Evolutionary conservation across 1,284 basidiomycete genomes (phyloP).

Genomic region (Crucibulum parvulum): DNA sequence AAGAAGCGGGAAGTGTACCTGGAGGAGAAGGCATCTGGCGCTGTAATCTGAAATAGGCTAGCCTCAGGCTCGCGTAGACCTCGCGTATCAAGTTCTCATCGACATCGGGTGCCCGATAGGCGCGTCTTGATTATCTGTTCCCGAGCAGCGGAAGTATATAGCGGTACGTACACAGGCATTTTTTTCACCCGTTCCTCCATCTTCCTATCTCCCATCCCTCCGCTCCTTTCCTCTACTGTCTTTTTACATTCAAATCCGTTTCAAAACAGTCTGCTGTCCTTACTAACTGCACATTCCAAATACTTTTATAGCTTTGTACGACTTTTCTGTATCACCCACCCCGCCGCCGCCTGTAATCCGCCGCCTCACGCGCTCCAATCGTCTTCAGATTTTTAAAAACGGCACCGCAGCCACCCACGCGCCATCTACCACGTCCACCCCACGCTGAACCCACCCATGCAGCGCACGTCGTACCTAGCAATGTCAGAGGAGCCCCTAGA

Average conservation of each 20-base stretch:
- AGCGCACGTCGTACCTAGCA: slow-evolving; percentile 34
- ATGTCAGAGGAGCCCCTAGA: slow-evolving; percentile 44
- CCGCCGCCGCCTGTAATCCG: too few relatives aligned
- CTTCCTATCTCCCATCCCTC: slow-evolving; percentile 1
- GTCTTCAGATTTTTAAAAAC: background rate
- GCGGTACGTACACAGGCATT: background rate
- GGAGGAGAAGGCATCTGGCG: too few relatives aligned
- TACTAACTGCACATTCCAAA: slow-evolving; percentile 7
- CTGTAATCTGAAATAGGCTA: too few relatives aligned
- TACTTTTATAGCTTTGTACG: slow-evolving; percentile 14
- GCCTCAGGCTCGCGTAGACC: too few relatives aligned
- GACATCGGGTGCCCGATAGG: background rate
- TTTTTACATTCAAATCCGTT: background rate
- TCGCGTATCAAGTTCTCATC: too few relatives aligned
- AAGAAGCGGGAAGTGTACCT: too few relatives aligned
- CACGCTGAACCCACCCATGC: slow-evolving; percentile 15
- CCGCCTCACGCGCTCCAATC: background rate
- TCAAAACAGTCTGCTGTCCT: slow-evolving; percentile 5
- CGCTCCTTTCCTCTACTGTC: slow-evolving; percentile 2
- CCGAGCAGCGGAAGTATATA: background rate
- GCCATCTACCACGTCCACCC: background rate
- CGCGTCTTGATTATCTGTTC: background rate
- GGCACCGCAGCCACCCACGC: background rate
- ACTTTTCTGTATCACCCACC: background rate
- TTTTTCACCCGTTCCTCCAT: background rate